Conservation (phyloP, 169 alveolate genomes). For the Babesia bovis region DNA sequence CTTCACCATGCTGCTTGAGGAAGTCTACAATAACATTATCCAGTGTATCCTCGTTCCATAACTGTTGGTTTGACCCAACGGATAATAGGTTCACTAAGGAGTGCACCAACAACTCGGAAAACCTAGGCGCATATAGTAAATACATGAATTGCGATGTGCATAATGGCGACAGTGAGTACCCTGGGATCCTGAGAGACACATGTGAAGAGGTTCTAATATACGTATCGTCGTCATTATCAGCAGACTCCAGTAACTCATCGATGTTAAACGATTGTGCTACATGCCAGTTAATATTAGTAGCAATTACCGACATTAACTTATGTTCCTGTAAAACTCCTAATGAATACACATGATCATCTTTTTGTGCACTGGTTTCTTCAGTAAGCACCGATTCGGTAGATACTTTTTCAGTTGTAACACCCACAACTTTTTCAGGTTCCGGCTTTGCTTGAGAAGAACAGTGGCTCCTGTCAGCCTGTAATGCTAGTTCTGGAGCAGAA, state of each 20-base stretch:
- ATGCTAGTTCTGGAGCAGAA: no score
- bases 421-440: no score
- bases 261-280: conserved; percentile 4
- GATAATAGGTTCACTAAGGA: conserved; percentile 42
- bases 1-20: conserved; percentile 10
- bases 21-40: conserved; percentile 50
- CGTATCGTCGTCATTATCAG: conserved; percentile 1
- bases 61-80: conserved; percentile 17
- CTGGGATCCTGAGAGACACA: conserved; percentile 49
- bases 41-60: conserved; percentile 26
- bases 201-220: background rate
- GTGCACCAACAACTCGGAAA: conserved; percentile 19
- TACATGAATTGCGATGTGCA: conserved; percentile 40
- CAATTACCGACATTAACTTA: conserved; percentile 9
- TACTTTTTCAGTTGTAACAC: no score
- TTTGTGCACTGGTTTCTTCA: no score
- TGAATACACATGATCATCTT: no score
- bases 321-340: no score
- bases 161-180: conserved; percentile 50
- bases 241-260: conserved; percentile 3
- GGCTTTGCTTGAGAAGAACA: no score
- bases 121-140: conserved; percentile 43
- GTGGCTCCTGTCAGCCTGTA: no score
- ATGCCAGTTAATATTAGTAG: conserved; percentile 17
- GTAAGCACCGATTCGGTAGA: no score